Base-by-base conservation (phyloP, 345 rosid species). In the Pistacia vera region DNA sequence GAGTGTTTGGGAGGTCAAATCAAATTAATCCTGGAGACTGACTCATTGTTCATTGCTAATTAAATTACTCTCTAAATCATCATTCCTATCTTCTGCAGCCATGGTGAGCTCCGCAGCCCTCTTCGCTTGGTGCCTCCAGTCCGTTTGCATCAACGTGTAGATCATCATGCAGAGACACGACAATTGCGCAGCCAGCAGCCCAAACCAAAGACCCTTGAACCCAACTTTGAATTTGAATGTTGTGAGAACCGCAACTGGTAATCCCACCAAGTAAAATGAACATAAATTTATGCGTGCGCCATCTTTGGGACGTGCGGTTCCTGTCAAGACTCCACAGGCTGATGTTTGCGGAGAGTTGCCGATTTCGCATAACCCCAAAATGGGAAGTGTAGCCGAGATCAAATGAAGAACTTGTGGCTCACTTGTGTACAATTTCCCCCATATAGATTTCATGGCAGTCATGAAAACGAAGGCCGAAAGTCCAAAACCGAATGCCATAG, bases 261-360 rank as follows among this genome's bases (percentile, higher is more conserved):
- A 77, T 20, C 98, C 98, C 30, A 95, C 85, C 0, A 91, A 48
- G 79, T 91, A 95, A 73, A 95, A 95, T 4, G 97, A 87, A 49
- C 85, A 93, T 13, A 95, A 79, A 78, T 95, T 95, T 70, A 95
- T 94, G 0, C 91, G 87, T 56, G 88, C 95, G 1, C 97, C 98
- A 11, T 90, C 85, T 71, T 90, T 91, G 1, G 97, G 97, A 28
- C 97, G 85, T 0, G 98, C 97, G 4, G 93, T 95, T 18, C 95
- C 97, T 0, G 90, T 90, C 49, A 95, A 78, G 52, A 95, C 94
- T 13, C 97, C 97, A 9, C 98, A 93, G 46, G 91, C 95, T 0
- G 97, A 91, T n/a, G 98, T 95, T 73, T 93, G 97, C 0, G 97
- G 93, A 20, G 95, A 88, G 90, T 95, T 95, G 2, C 90, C 95